phyloP scores from a whole-genome alignment of 257 asterid species.

The Ehretia macrophylla region DNA sequence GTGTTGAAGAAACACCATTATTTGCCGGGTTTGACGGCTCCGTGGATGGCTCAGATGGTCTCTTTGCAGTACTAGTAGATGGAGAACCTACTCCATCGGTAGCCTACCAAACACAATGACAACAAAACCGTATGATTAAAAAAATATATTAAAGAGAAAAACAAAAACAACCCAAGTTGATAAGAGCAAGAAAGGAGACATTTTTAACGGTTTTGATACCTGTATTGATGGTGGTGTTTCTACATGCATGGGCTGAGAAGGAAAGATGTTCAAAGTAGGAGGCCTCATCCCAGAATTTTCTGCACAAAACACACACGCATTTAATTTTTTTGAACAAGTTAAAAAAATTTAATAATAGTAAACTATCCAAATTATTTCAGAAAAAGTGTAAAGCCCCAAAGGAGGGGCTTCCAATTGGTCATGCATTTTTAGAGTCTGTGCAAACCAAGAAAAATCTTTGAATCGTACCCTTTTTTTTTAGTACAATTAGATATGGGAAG shows the following conservation, averaged over 20 bases:
- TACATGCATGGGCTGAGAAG: slow-evolving; percentile 97
- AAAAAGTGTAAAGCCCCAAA: no score
- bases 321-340: no score
- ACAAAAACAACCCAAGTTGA: slow-evolving; percentile 9
- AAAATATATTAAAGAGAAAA: background rate
- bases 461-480: background rate
- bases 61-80: slow-evolving; percentile 52
- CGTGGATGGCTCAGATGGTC: slow-evolving; percentile 76
- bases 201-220: slow-evolving; percentile 36
- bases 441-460: no score
- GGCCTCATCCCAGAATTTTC: slow-evolving; percentile 71
- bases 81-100: slow-evolving; percentile 50
- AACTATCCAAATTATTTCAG: no score
- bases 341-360: background rate
- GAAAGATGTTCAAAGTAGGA: slow-evolving; percentile 81
- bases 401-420: background rate
- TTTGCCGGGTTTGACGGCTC: slow-evolving; percentile 58
- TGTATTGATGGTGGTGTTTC: slow-evolving; percentile 57
- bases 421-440: slow-evolving; percentile 11
- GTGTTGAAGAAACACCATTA: slow-evolving; percentile 38
- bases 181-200: slow-evolving; percentile 13
- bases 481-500: slow-evolving; percentile 13
- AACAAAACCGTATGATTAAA: slow-evolving; percentile 19
- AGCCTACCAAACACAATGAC: slow-evolving; percentile 45
- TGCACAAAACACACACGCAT: slow-evolving; percentile 19